Evolutionary conservation across 768 basidiomycete species (phyloP).

Genomic region (Trametes gibbosa): DNA sequence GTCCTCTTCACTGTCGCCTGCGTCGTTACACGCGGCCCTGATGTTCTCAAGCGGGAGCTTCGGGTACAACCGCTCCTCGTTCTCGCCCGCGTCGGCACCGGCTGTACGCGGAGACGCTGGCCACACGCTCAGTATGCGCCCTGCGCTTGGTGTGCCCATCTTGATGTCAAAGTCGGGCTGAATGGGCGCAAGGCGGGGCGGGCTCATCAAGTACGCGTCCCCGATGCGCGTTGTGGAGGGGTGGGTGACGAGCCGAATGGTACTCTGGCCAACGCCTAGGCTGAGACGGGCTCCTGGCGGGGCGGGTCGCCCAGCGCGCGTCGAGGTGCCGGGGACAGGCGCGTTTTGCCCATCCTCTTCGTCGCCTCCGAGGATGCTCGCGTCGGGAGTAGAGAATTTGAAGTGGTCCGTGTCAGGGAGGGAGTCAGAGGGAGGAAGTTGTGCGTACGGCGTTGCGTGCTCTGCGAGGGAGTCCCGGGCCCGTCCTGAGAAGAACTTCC

Average conservation of each 20-base stretch:
- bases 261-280: constrained; percentile 42
- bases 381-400: constrained; percentile 40
- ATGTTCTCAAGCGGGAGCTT: constrained; percentile 34
- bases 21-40: constrained; percentile 8
- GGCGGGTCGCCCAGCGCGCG: constrained; percentile 59
- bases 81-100: constrained; percentile 15
- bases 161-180: constrained; percentile 67
- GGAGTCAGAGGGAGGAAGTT: constrained; percentile 18
- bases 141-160: constrained; percentile 49
- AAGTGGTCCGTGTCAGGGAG: constrained; percentile 35
- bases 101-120: constrained; percentile 37
- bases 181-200: constrained; percentile 66
- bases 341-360: constrained; percentile 21
- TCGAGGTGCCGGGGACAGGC: constrained; percentile 59
- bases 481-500: constrained; percentile 8
- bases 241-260: constrained; percentile 45
- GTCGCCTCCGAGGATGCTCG: constrained; percentile 17
- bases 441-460: constrained; percentile 18
- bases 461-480: constrained; percentile 18
- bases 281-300: constrained; percentile 61
- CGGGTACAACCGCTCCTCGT: constrained; percentile 38
- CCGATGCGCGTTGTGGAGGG: constrained; percentile 15
- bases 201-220: constrained; percentile 31
- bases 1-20: constrained; percentile 17
- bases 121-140: constrained; percentile 34